Conservation (phyloP, 2,329 filamentous ascomycete genomes). For the Aspergillus ibericus region DNA sequence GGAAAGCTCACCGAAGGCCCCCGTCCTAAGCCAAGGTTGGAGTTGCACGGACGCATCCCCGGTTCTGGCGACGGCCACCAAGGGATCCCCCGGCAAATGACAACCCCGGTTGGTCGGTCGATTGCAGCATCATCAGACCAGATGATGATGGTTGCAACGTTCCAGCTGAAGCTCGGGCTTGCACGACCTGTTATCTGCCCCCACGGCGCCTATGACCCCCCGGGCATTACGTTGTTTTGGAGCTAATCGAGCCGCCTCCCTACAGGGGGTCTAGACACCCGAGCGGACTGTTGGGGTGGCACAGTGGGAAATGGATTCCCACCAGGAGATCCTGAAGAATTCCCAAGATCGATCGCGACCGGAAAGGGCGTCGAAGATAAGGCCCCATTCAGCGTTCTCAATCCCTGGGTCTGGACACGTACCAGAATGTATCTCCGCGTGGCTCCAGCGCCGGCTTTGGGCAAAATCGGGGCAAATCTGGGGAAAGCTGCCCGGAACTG, state of each 20-base stretch:
- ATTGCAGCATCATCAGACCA: slow-evolving; percentile 17
- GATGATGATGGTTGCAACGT: slow-evolving; percentile 9
- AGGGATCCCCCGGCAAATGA: slow-evolving; percentile 9
- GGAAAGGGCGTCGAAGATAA: background rate
- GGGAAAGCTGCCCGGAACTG: slow-evolving; percentile 13
- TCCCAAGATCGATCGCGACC: background rate
- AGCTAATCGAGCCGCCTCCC: background rate
- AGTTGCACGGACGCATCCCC: slow-evolving; percentile 13
- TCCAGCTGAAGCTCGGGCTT: background rate
- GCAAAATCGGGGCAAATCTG: slow-evolving; percentile 8
- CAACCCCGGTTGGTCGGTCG: slow-evolving; percentile 9
- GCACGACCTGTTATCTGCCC: background rate
- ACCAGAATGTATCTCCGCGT: slow-evolving; percentile 1
- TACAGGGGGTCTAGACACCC: background rate
- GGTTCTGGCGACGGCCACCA: slow-evolving; percentile 1
- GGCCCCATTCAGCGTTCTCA: background rate
- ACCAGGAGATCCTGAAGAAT: background rate
- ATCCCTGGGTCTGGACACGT: background rate
- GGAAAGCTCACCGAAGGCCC: background rate
- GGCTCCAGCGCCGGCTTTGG: background rate
- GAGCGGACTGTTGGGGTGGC: background rate
- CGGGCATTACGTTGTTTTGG: background rate
- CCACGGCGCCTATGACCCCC: background rate
- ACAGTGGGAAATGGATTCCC: background rate
- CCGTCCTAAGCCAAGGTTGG: background rate